Base-by-base conservation (phyloP, 805 yeast genomes). In the Ogataea ramenticola region DNA sequence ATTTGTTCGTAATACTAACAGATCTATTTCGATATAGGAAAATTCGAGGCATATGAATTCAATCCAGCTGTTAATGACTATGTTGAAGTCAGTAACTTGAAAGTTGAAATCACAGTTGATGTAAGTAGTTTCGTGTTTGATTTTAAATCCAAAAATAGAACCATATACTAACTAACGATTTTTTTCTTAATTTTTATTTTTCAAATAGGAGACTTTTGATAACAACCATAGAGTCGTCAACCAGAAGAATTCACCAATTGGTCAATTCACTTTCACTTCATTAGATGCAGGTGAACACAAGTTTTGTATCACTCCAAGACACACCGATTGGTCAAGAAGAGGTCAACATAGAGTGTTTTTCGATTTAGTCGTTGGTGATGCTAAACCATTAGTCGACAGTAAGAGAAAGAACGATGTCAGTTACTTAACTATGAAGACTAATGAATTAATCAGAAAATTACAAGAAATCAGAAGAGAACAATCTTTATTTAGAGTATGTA, bases 251-350 rank as follows among this genome's bases (percentile, higher is more conserved):
- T 60, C 75, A 9, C 76, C 87, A 35, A 63, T 65, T 35, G 88
- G 89, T 27, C 85, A 81, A 49, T 81, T 84, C 57, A 75, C 87
- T 10, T 83, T 82, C 67, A 78, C 85, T 32, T 84, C 91, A 2
- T 63, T 76, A 35, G 90, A 82, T 49, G 68, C 83, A 16, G 93
- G 93, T 54, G 91, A 84, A 57, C 91, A 84, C 66, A 79, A 78
- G 63, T 77, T 84, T 59, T 84, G 93, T 63, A 68, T 84, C 62
- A 80, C 79, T 35, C 80, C 80, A 41, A 56, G 58, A 41, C 72
- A 67, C 49, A 57, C 68, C 2, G 64, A 63, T 37, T 66, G 67
- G 80, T 71, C 85, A 3, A 55, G 55, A 39, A 61, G 67, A n/a
- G 55, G 68, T 48, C 66, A 65, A 46, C 82, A 87, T 53, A 77